Evolutionary conservation across 1,284 basidiomycete genomes (phyloP).

Genomic region (Vanrija humicola): DNA sequence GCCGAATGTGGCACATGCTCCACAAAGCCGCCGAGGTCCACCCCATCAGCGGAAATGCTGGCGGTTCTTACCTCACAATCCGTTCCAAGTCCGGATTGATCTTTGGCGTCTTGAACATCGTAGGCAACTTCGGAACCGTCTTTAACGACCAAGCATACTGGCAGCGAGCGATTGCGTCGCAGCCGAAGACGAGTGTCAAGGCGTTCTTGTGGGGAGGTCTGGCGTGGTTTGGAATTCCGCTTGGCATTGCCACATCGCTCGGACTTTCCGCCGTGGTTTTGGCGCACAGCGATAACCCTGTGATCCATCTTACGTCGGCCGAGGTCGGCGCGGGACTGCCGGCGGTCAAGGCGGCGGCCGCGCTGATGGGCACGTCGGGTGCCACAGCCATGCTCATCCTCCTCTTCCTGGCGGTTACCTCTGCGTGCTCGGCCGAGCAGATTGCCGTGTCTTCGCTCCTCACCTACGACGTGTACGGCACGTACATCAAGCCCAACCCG

Average conservation of each 20-base stretch:
- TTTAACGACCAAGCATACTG: constrained; percentile 53
- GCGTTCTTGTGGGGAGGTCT: constrained; percentile 86
- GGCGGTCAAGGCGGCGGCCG: constrained; percentile 64
- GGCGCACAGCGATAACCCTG: constrained; percentile 54
- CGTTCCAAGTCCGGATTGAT: constrained; percentile 74
- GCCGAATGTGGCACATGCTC: constrained; percentile 58
- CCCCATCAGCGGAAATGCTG: constrained; percentile 59
- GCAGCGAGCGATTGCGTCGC: constrained; percentile 83
- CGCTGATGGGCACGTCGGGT: constrained; percentile 68
- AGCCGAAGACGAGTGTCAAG: constrained; percentile 76
- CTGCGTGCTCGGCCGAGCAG: constrained; percentile 80
- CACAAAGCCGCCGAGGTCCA: constrained; percentile 46
- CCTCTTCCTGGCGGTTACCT: constrained; percentile 63
- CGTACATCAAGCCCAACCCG: constrained; percentile 60
- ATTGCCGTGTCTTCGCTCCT: constrained; percentile 75
- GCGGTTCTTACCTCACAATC: constrained; percentile 69
- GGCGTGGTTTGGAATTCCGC: constrained; percentile 81
- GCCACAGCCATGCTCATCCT: constrained; percentile 53
- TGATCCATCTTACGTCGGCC: constrained; percentile 54
- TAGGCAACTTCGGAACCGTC: constrained; percentile 69
- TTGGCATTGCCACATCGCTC: constrained; percentile 55
- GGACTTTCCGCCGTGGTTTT: constrained; percentile 78
- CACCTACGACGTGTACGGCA: constrained; percentile 69
- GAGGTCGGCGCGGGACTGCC: constrained; percentile 81
- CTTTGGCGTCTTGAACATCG: constrained; percentile 79